A percentile compares a stretch with the other conserved stretches of the same genome.
These are phyloP conservation scores for Auriscalpium orientale DNA, from an alignment of 768 basidiomycete species.

Conservation along the genomic window DNA sequence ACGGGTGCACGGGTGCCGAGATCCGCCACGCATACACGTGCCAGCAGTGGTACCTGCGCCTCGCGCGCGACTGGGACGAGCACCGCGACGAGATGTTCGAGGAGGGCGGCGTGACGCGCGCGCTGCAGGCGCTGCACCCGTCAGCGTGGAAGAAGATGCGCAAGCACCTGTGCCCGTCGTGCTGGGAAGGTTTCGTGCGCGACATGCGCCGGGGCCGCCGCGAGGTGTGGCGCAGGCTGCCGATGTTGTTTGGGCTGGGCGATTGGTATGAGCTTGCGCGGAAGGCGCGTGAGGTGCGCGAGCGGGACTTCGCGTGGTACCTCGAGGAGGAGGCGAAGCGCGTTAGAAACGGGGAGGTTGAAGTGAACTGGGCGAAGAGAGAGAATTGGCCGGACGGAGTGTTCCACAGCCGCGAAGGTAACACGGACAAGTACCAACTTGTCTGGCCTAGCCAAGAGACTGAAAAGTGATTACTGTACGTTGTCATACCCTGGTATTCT, in stretches of 20 bases:
- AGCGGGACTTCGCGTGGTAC: background rate
- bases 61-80: background rate
- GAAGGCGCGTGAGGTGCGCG: background rate
- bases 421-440: too few species aligned
- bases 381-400: too few species aligned
- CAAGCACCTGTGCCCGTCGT: background rate
- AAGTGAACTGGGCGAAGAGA: background rate
- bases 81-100: background rate
- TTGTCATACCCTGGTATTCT: too few species aligned
- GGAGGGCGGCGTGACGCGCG: background rate
- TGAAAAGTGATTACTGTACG: too few species aligned
- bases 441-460: too few species aligned
- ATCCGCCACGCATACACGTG: background rate
- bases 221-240: background rate
- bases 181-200: background rate
- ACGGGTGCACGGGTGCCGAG: background rate
- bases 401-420: too few species aligned
- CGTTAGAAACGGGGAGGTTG: background rate
- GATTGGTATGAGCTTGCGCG: background rate
- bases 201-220: background rate
- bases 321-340: background rate
- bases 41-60: background rate
- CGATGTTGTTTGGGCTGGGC: background rate
- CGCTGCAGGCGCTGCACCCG: background rate
- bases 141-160: background rate